phyloP scores from a whole-genome alignment of 305 asterid species.

The Rubia balearica region DNA sequence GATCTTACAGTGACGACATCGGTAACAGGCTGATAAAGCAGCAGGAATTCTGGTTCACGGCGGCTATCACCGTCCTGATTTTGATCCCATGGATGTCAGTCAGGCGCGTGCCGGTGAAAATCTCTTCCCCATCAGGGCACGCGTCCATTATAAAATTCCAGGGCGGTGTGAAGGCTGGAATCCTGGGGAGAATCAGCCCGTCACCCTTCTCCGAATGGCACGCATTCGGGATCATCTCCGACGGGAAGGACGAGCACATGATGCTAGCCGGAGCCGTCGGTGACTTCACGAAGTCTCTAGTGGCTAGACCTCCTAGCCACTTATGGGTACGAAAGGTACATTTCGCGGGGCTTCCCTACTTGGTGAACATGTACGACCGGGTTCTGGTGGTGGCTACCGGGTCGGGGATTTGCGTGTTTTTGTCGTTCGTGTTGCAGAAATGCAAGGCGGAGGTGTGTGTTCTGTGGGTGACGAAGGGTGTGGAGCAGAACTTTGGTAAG shows the following conservation, averaged over 20 bases:
- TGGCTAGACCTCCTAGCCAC: constrained; percentile 42
- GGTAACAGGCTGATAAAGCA: constrained; percentile 23
- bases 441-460: constrained; percentile 43
- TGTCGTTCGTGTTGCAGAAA: constrained; percentile 55
- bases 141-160: constrained; percentile 52
- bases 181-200: constrained; percentile 55
- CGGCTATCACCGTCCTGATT: constrained; percentile 30
- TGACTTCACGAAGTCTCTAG: constrained; percentile 51
- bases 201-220: constrained; percentile 66
- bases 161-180: constrained; percentile 48
- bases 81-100: constrained; percentile 48
- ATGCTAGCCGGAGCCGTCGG: constrained; percentile 68
- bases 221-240: constrained; percentile 57
- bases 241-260: constrained; percentile 44
- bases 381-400: constrained; percentile 66
- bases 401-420: constrained; percentile 59
- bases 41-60: constrained; percentile 46
- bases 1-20: constrained; percentile 29
- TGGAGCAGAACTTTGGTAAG: constrained; percentile 49
- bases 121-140: constrained; percentile 57
- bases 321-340: constrained; percentile 61
- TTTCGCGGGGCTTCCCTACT: constrained; percentile 62
- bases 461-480: constrained; percentile 64
- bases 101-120: constrained; percentile 39
- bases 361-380: constrained; percentile 48